These are phyloP conservation scores for Suillus fuscotomentosus DNA, from an alignment of 768 basidiomycete species.

Conservation along the genomic window DNA sequence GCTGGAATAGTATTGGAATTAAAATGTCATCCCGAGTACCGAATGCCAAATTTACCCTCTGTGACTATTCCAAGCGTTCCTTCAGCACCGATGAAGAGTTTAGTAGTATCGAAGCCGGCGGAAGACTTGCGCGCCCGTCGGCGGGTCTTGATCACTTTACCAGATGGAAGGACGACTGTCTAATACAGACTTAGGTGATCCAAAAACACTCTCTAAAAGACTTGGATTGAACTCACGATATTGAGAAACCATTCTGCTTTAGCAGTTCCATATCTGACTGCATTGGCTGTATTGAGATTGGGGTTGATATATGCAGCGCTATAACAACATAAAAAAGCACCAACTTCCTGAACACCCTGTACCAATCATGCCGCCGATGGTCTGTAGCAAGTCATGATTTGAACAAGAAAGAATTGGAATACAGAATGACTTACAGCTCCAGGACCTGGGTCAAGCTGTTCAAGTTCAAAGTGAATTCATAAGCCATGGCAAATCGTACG, in stretches of 20 bases:
- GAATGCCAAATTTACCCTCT: slow-evolving; percentile 53
- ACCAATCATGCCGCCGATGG: slow-evolving; percentile 87
- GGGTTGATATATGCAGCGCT: neutral
- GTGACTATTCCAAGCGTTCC: slow-evolving; percentile 91
- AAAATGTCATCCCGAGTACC: too few relatives aligned
- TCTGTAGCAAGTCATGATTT: slow-evolving; percentile 33
- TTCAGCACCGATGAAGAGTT: slow-evolving; percentile 88
- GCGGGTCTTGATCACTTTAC: slow-evolving; percentile 86
- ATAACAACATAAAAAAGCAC: slow-evolving; percentile 20
- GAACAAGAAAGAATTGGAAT: neutral
- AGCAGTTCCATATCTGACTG: slow-evolving; percentile 85
- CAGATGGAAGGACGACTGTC: slow-evolving; percentile 84
- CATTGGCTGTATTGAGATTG: slow-evolving; percentile 51
- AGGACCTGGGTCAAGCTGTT: slow-evolving; percentile 68
- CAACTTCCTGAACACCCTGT: slow-evolving; percentile 85
- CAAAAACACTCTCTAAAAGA: slow-evolving; percentile 10
- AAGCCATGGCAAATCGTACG: slow-evolving; percentile 17
- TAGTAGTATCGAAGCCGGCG: slow-evolving; percentile 85
- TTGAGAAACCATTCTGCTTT: slow-evolving; percentile 88
- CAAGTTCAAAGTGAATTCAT: neutral
- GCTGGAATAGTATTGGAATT: slow-evolving; percentile 30
- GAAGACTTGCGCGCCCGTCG: slow-evolving; percentile 78
- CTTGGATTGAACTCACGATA: slow-evolving; percentile 44
- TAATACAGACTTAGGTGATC: slow-evolving; percentile 37
- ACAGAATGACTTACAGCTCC: slow-evolving; percentile 49